Base-by-base conservation (phyloP, 2,329 filamentous ascomycete genomes). In the Penicillium sclerotiorum region DNA sequence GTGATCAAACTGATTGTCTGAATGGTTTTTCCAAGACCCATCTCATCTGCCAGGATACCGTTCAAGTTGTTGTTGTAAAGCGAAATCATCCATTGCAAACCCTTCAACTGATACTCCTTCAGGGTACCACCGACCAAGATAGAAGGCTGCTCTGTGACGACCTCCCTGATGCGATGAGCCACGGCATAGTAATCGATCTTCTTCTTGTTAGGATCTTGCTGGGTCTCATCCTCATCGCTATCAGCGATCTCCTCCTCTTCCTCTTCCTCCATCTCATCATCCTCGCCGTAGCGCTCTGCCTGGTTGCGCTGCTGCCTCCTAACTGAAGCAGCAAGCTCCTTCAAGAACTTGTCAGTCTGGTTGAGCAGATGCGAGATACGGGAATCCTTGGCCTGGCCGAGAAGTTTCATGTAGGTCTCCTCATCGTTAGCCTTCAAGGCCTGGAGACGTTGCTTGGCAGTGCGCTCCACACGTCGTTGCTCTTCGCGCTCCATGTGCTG, bases 21-120 rank as follows among this genome's bases (percentile, higher is more conserved):
- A 62, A 99, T 99, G 0, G 94, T 99, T 78, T 99, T 99, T 72
- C 94, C 94, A 58, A 99, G 89, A 86, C 94, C 94, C 94, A 99
- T 99, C 75, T 99, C 94, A 66, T 99, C 94, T 51, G 94, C 94
- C 63, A 99, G 79, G 59, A 99, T 97, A 82, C 94, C 94, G 71
- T 99, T 99, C 59, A 99, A 83, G 74, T 96, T 99, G 80, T 99
- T 99, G 85, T 99, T 99, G 82, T 97, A 99, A 12, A 99, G 81
- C 12, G 94, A 99, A 53, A 99, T 87, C 94, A 99, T 99, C 94
- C 94, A 99, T 72, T 99, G 93, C 40, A 99, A 78, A 81, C 94
- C 94, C 84, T 96, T 97, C 74, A 99, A 61, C 75, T 99, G 94
- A 73, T 99, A 99, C 71, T 99, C 94, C 73, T 99, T 99, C 59